These are phyloP conservation scores for Arctostaphylos glauca DNA, from an alignment of 148 eudicot species.

Conservation along the genomic window DNA sequence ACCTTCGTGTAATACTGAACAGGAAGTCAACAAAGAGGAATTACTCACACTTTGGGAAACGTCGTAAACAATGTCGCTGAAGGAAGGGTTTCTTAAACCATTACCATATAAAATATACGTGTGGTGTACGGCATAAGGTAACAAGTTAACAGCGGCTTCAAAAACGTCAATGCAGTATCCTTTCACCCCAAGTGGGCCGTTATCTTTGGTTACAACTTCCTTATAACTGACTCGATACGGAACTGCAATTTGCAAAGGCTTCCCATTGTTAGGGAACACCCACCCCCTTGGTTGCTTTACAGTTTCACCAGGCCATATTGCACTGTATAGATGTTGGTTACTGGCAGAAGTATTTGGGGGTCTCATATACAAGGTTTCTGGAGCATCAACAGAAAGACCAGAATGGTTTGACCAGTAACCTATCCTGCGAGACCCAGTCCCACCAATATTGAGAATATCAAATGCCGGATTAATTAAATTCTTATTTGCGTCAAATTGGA, in stretches of 20 bases:
- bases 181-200: constrained; percentile 56
- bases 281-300: constrained; percentile 69
- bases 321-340: constrained; percentile 50
- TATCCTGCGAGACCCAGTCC: constrained; percentile 56
- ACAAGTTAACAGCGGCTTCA: constrained; percentile 75
- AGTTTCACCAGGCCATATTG: constrained; percentile 89
- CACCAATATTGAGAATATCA: constrained; percentile 69
- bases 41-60: constrained; percentile 67
- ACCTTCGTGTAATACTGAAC: neutral
- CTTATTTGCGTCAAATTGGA: constrained; percentile 56
- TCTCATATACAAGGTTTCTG: constrained; percentile 51
- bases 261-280: constrained; percentile 90
- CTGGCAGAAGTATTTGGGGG: constrained; percentile 44
- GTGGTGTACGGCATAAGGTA: constrained; percentile 84
- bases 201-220: constrained; percentile 51
- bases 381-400: constrained; percentile 65
- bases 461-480: constrained; percentile 61
- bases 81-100: constrained; percentile 65
- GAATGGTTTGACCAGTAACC: constrained; percentile 88
- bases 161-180: constrained; percentile 92
- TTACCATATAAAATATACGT: constrained; percentile 61
- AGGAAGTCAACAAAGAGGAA: neutral
- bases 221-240: constrained; percentile 67
- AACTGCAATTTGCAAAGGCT: constrained; percentile 68
- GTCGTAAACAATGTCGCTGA: constrained; percentile 45